Conservation (phyloP, 345 rosid genomes). For the Populus deltoides region DNA sequence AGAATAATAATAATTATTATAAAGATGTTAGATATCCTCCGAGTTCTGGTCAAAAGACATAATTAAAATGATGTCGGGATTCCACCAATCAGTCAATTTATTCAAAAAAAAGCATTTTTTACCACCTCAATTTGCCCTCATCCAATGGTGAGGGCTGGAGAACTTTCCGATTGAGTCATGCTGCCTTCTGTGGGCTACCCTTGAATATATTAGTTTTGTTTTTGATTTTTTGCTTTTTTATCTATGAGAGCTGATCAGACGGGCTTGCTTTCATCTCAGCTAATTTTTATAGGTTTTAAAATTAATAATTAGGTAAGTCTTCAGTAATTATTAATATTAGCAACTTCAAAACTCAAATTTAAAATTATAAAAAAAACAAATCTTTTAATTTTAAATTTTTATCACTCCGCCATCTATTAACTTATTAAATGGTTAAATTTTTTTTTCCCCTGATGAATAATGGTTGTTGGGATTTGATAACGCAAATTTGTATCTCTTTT, state of each 20-base stretch:
- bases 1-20: background rate
- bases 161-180: conserved; percentile 11
- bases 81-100: background rate
- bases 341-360: accelerated
- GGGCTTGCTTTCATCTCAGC: no score
- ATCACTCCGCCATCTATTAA: no score
- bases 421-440: no score
- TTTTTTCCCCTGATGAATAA: no score
- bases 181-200: conserved; percentile 14
- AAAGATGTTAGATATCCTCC: background rate
- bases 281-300: accelerated
- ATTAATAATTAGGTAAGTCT: accelerated
- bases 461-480: no score
- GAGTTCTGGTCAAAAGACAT: conserved; percentile 24
- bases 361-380: no score
- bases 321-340: accelerated
- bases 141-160: conserved; percentile 14
- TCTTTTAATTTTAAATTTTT: accelerated
- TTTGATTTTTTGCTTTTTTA: no score
- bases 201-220: background rate
- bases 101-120: background rate
- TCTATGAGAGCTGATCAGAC: no score
- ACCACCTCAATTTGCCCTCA: background rate
- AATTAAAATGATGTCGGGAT: conserved; percentile 20
- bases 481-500: no score